Percentiles rank a stretch among this genome's conserved stretches.
phyloP scores from a whole-genome alignment of 805 yeast genomes.

The Saccharomycopsis fibuligera region DNA sequence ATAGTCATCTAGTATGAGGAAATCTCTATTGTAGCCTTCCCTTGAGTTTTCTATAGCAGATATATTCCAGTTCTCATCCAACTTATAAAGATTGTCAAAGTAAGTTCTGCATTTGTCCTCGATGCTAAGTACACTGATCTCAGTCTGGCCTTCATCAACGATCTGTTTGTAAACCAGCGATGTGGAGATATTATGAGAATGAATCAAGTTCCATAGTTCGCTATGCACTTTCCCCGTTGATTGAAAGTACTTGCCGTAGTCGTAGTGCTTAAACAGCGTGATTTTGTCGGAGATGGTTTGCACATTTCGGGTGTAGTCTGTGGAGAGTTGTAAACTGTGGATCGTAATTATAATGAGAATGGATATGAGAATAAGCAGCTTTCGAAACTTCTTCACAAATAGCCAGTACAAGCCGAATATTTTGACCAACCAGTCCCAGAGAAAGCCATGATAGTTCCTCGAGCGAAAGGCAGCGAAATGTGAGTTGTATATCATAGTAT shows the following conservation, averaged over 20 bases:
- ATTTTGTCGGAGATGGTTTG: no score
- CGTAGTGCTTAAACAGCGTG: no score
- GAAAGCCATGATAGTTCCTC: no score
- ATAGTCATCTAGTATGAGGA: neutral
- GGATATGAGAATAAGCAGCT: neutral
- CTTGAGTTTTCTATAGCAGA: neutral
- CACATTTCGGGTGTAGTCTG: no score
- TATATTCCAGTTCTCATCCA: neutral
- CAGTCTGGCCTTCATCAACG: neutral
- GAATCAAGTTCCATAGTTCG: neutral
- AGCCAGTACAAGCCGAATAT: neutral
- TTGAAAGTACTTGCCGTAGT: no score
- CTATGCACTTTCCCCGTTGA: no score
- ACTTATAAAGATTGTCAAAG: neutral
- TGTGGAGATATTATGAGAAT: neutral
- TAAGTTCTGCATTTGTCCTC: neutral
- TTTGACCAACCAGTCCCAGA: no score
- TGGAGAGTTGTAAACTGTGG: neutral
- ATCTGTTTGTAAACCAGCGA: neutral
- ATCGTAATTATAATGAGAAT: neutral
- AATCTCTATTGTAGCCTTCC: slow-evolving; percentile 1
- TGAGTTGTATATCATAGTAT: no score
- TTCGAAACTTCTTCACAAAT: neutral
- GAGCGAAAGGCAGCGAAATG: no score
- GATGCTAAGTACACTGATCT: neutral